These are phyloP conservation scores for Arabis alpina DNA, from an alignment of 345 rosid genomes.

Conservation along the genomic window DNA sequence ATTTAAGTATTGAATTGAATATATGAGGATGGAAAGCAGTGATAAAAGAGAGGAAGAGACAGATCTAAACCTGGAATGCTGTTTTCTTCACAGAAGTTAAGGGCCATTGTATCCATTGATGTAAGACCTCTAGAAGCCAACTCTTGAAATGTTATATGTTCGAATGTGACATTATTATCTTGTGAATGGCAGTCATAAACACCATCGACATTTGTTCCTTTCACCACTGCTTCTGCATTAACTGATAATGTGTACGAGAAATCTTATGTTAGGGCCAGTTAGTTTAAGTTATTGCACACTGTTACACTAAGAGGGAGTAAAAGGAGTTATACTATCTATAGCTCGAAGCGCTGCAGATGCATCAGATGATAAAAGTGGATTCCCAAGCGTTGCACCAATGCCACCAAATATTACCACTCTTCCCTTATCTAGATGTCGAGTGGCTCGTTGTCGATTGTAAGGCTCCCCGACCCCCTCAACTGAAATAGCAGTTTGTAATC, in stretches of 20 bases:
- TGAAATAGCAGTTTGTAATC: conserved; percentile 73
- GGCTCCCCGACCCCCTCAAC: conserved; percentile 86
- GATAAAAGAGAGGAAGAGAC: conserved; percentile 9
- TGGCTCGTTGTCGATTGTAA: conserved; percentile 74
- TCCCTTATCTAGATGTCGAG: conserved; percentile 89
- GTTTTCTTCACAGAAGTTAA: conserved; percentile 85
- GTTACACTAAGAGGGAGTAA: conserved; percentile 2
- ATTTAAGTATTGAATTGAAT: background rate
- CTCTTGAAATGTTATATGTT: conserved; percentile 73
- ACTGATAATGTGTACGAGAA: conserved; percentile 50
- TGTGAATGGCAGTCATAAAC: conserved; percentile 73
- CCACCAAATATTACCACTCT: conserved; percentile 96
- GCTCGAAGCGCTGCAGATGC: conserved; percentile 92
- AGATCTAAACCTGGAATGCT: conserved; percentile 79
- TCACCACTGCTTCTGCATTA: conserved; percentile 80
- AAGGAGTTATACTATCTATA: conserved; percentile 63
- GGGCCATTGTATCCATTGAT: conserved; percentile 79
- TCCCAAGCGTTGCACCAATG: conserved; percentile 82
- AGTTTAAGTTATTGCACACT: background rate
- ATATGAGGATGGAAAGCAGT: background rate
- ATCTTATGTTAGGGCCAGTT: conserved; percentile 8
- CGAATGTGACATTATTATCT: conserved; percentile 61
- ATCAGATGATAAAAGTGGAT: conserved; percentile 88
- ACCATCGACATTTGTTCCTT: conserved; percentile 83
- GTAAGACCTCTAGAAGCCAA: conserved; percentile 67